phyloP scores from a whole-genome alignment of 2,329 filamentous ascomycete species.

The Colletotrichum sp. region DNA sequence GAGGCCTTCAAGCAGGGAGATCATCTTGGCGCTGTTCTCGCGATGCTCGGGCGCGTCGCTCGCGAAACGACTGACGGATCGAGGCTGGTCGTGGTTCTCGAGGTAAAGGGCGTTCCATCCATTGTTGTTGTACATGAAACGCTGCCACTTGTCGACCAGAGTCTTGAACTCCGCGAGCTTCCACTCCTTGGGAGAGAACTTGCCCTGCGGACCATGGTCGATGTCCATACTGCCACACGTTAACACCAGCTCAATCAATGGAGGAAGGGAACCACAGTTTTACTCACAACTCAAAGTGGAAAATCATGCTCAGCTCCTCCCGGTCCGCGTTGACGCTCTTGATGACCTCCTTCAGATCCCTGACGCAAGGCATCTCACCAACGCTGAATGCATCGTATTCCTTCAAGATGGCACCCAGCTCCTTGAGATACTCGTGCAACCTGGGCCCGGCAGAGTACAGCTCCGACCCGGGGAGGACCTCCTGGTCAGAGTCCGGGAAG shows the following conservation, averaged over 20 bases:
- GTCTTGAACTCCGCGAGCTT: constrained; percentile 55
- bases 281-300: constrained; percentile 69
- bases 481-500: constrained; percentile 53
- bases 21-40: constrained; percentile 59
- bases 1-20: constrained; percentile 60
- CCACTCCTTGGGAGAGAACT: constrained; percentile 48
- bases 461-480: constrained; percentile 37
- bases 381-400: constrained; percentile 57
- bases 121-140: constrained; percentile 61
- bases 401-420: constrained; percentile 47
- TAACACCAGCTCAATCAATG: background rate
- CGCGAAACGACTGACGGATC: constrained; percentile 61
- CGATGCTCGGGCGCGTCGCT: constrained; percentile 55
- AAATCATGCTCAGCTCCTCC: constrained; percentile 73
- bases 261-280: background rate
- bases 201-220: constrained; percentile 49
- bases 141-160: constrained; percentile 63
- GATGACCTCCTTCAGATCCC: constrained; percentile 46
- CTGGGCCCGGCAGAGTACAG: constrained; percentile 60
- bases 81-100: constrained; percentile 71
- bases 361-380: constrained; percentile 54
- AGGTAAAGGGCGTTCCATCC: constrained; percentile 71
- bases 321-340: constrained; percentile 58
- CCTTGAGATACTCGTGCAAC: constrained; percentile 50
- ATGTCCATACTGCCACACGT: constrained; percentile 46